phyloP scores from a whole-genome alignment of 2,329 filamentous ascomycete genomes.

The Claviceps quebecensis region DNA sequence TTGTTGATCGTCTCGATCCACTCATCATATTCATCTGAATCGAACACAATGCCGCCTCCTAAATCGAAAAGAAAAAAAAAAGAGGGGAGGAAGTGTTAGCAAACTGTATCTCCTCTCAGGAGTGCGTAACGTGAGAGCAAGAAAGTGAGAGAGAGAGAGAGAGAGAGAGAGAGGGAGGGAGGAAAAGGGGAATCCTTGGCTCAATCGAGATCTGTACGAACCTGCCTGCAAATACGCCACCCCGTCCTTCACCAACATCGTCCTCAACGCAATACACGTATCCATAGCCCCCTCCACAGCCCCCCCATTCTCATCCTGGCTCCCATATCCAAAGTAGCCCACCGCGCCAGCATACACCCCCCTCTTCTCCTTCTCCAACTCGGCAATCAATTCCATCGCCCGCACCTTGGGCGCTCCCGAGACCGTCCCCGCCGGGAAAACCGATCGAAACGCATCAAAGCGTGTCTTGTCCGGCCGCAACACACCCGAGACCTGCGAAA shows the following conservation, averaged over 20 bases:
- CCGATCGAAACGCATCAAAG: slow-evolving; percentile 90
- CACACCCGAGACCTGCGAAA: slow-evolving; percentile 89
- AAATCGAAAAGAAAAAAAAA: too few relatives aligned
- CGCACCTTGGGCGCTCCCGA: slow-evolving; percentile 90
- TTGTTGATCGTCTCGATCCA: slow-evolving; percentile 94
- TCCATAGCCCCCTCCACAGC: slow-evolving; percentile 79
- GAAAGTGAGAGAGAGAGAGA: too few relatives aligned
- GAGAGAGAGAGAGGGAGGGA: neutral
- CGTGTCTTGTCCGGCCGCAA: slow-evolving; percentile 70
- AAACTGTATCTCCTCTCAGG: neutral
- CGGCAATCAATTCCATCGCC: slow-evolving; percentile 94
- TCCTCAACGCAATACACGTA: slow-evolving; percentile 66
- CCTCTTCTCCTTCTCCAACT: slow-evolving; percentile 85
- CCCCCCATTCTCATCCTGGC: slow-evolving; percentile 48
- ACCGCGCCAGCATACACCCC: slow-evolving; percentile 93
- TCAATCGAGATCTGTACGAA: slow-evolving; percentile 16
- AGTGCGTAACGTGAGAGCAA: neutral
- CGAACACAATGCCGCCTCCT: slow-evolving; percentile 82
- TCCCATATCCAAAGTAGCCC: slow-evolving; percentile 86
- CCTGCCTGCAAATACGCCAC: slow-evolving; percentile 81
- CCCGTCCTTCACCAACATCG: slow-evolving; percentile 87
- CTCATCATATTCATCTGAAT: slow-evolving; percentile 86
- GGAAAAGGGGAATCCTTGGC: too few relatives aligned
- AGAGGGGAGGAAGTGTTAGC: neutral
- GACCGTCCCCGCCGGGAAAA: slow-evolving; percentile 94